Conservation (phyloP, 495 filamentous ascomycete genomes). For the Tuber indicum region DNA sequence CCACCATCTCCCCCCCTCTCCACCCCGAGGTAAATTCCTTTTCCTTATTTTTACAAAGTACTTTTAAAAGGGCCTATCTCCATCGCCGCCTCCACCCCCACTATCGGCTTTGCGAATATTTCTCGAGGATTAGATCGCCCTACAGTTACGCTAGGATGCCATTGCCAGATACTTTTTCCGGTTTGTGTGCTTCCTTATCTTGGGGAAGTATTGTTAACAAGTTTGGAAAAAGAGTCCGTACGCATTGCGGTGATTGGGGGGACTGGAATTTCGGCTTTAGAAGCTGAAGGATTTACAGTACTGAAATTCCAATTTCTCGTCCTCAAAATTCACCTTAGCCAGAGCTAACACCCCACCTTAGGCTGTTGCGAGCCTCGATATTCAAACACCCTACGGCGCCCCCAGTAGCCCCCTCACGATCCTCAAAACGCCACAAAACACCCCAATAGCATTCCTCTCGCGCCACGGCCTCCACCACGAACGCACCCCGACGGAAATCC, state of each 20-base stretch:
- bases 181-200: conserved; percentile 8
- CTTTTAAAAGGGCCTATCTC: not conserved
- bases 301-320: not conserved
- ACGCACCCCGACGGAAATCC: conserved; percentile 85
- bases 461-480: conserved; percentile 86
- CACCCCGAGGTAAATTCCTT: not conserved
- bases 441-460: conserved; percentile 85
- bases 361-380: conserved; percentile 66
- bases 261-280: conserved; percentile 71
- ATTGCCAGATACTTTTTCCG: conserved; percentile 24
- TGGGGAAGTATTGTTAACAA: not conserved
- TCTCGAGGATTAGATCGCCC: not conserved
- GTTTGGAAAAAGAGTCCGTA: conserved; percentile 56
- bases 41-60: not conserved
- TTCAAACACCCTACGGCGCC: conserved; percentile 80
- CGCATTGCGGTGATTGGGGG: conserved; percentile 94
- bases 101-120: not conserved
- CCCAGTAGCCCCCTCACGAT: conserved; percentile 88
- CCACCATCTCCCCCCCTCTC: not conserved
- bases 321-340: not conserved
- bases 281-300: conserved; percentile 58
- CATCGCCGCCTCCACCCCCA: not conserved
- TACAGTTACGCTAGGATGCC: conserved; percentile 18
- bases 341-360: not conserved
- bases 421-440: conserved; percentile 68